Percentiles rank a stretch among this genome's conserved stretches.
Conservation (phyloP, 306 rosid species). For the Trifolium repens region DNA sequence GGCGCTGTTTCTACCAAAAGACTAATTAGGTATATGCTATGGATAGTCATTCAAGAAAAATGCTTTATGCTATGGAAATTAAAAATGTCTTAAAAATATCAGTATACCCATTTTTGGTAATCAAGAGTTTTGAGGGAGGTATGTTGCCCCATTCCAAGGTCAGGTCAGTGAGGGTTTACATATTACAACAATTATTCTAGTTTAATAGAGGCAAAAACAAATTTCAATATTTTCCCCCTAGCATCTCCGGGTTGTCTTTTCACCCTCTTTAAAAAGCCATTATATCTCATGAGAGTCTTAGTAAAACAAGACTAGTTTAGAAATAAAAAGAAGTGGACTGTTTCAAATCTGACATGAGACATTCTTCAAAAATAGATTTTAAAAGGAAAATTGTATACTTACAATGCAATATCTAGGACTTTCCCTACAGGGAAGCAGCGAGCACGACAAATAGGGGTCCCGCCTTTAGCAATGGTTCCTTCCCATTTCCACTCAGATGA, state of each 20-base stretch:
- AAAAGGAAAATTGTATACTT: conserved; percentile 53
- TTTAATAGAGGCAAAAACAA: neutral
- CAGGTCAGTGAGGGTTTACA: conserved; percentile 9
- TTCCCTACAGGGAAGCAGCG: conserved; percentile 98
- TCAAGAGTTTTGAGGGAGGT: neutral
- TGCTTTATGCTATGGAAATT: neutral
- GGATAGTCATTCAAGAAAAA: neutral
- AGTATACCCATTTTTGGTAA: neutral
- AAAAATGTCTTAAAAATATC: conserved; percentile 6
- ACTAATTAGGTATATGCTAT: neutral
- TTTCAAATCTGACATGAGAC: conserved; percentile 26
- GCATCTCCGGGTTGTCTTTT: neutral
- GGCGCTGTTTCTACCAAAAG: neutral
- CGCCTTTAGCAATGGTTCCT: conserved; percentile 98
- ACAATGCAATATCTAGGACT: conserved; percentile 77
- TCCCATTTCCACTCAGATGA: conserved; percentile 94
- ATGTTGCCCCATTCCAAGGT: neutral
- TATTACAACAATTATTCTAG: neutral
- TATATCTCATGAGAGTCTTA: conserved; percentile 11
- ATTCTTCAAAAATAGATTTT: conserved; percentile 20
- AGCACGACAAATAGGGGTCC: conserved; percentile 94
- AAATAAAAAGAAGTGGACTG: neutral
- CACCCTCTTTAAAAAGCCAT: neutral
- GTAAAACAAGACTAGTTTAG: conserved; percentile 14
- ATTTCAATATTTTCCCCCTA: neutral